Evolutionary conservation across 345 rosid genomes (phyloP).

Genomic region (Dipteronia dyeriana): DNA sequence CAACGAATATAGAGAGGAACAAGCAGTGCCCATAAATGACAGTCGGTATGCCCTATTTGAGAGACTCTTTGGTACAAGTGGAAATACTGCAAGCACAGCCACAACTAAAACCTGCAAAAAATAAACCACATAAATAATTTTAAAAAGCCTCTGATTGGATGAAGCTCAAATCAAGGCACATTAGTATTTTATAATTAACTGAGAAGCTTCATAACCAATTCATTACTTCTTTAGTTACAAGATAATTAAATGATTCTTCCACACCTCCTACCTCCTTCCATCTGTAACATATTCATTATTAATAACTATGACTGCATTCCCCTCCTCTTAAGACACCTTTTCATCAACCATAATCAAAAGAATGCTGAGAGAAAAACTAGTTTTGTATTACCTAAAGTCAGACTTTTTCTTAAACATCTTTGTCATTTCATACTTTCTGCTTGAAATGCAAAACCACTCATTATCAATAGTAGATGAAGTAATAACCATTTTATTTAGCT

Average conservation of each 20-base stretch:
- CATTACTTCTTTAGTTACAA: background rate
- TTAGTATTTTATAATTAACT: background rate
- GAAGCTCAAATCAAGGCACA: background rate
- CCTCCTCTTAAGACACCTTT: background rate
- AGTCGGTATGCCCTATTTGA: constrained; percentile 85
- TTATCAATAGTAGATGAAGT: too few species aligned
- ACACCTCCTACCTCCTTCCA: background rate
- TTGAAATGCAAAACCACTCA: background rate
- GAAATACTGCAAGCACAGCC: constrained; percentile 85
- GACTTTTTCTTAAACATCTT: background rate
- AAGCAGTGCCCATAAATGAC: constrained; percentile 90
- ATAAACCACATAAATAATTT: constrained; percentile 23
- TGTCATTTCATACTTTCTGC: background rate
- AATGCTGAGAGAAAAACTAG: background rate
- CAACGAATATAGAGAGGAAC: constrained; percentile 80
- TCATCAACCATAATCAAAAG: background rate
- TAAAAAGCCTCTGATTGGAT: constrained; percentile 1
- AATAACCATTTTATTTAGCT: background rate
- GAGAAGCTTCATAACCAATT: background rate
- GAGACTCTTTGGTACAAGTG: constrained; percentile 69
- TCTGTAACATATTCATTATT: background rate
- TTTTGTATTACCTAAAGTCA: background rate
- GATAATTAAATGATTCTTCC: background rate
- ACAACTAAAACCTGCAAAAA: constrained; percentile 77
- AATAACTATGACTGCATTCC: background rate